These are phyloP conservation scores for Wickerhamiella siamensis DNA, from an alignment of 805 yeast genomes.

Conservation along the genomic window DNA sequence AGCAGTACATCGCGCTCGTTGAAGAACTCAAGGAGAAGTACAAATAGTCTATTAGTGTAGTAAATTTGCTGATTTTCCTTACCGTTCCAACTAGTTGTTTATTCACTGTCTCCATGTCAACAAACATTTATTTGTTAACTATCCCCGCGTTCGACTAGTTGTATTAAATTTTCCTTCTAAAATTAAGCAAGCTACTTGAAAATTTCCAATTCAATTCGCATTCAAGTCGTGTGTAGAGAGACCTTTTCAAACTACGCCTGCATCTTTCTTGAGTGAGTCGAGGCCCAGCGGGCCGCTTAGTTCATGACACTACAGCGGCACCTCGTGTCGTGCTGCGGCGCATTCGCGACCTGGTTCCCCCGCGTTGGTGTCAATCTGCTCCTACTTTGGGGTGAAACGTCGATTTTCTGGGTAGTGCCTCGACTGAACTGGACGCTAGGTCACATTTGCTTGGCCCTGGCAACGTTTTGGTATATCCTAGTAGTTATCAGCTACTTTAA, in stretches of 20 bases:
- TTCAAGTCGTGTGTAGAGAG: too few species aligned
- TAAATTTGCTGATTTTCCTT: neutral
- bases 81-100: too few species aligned
- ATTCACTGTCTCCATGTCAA: too few species aligned
- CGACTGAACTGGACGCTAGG: conserved; percentile 8
- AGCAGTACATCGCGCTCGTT: conserved; percentile 34
- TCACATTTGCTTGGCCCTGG: conserved; percentile 10
- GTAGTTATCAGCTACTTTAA: conserved; percentile 19
- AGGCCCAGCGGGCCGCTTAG: too few species aligned
- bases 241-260: too few species aligned
- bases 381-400: conserved; percentile 23
- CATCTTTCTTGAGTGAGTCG: too few species aligned
- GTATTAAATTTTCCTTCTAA: too few species aligned
- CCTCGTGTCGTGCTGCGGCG: conserved; percentile 8
- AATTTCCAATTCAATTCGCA: too few species aligned
- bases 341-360: conserved; percentile 21
- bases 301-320: too few species aligned
- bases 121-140: too few species aligned
- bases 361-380: conserved; percentile 20
- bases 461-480: conserved; percentile 13
- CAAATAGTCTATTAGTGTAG: neutral
- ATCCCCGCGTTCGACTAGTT: too few species aligned
- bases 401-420: conserved; percentile 14
- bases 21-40: conserved; percentile 18
- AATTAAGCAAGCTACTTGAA: too few species aligned